Evolutionary conservation across 2,329 filamentous ascomycete species (phyloP).

Genomic region (Alternaria infectoria): DNA sequence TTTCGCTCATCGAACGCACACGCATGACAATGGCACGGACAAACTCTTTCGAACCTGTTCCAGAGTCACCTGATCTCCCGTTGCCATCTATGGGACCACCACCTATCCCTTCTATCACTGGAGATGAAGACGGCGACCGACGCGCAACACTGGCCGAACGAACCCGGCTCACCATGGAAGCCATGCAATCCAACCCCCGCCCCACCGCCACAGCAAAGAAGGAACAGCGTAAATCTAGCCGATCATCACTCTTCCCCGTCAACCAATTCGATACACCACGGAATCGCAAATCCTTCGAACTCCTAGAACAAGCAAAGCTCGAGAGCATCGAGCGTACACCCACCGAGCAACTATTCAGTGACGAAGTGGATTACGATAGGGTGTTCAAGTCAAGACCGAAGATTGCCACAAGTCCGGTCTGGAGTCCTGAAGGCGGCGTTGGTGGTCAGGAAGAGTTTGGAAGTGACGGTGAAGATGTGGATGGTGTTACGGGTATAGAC

Average conservation of each 20-base stretch:
- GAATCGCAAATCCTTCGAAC: slow-evolving; percentile 36
- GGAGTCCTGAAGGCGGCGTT: slow-evolving; percentile 27
- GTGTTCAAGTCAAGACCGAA: slow-evolving; percentile 86
- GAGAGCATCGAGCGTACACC: slow-evolving; percentile 54
- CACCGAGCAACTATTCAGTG: slow-evolving; percentile 71
- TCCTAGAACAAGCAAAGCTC: slow-evolving; percentile 27
- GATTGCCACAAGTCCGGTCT: slow-evolving; percentile 75
- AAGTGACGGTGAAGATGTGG: slow-evolving; percentile 38
- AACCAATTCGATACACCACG: slow-evolving; percentile 64
- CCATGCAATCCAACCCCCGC: slow-evolving; percentile 53
- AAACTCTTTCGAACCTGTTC: slow-evolving; percentile 33
- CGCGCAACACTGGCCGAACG: slow-evolving; percentile 67
- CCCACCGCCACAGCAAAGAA: slow-evolving; percentile 24
- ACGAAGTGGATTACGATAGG: slow-evolving; percentile 76
- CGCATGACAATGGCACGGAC: slow-evolving; percentile 54
- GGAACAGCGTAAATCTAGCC: slow-evolving; percentile 28
- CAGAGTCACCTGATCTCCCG: slow-evolving; percentile 28
- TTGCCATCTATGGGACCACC: slow-evolving; percentile 19
- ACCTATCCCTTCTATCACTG: slow-evolving; percentile 13
- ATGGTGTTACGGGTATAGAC: slow-evolving; percentile 14
- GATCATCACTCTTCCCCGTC: slow-evolving; percentile 52
- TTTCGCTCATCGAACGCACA: slow-evolving; percentile 55
- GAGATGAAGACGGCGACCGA: slow-evolving; percentile 26
- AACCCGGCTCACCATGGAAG: slow-evolving; percentile 80
- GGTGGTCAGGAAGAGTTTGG: slow-evolving; percentile 20